Base-by-base conservation (phyloP, 352 stramenopile species). In the Blastocystis sp. region DNA sequence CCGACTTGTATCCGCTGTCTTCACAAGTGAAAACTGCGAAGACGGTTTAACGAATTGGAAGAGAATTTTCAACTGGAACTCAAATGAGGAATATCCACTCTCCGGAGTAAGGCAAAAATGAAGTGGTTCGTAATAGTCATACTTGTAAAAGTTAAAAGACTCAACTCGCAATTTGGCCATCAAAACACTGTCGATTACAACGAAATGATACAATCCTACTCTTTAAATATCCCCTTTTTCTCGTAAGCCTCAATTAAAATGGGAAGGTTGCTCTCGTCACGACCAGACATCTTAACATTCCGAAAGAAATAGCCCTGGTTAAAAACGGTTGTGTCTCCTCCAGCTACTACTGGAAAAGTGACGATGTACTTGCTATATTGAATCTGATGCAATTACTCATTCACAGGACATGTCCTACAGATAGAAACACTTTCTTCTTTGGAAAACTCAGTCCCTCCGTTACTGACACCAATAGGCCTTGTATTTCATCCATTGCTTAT, bases 271-370 rank as follows among this genome's bases (percentile, higher is more conserved):
- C n/a, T 53, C 26, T 85, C 73, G 26, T 85, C 53, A 26, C 68
- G 53, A 30, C 53, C 53, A 43, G 43, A n/a, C 26, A 66, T 34
- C 47, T 66, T 65, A 37, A 66, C 59, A 50, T 85, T 85, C 20
- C 50, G 73, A 26, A 85, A 85, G 53, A 85, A 85, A 45, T 85
- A 85, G 41, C 73, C 73, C 47, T 85, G 73, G 41, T 85, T 85
- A 20, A 85, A 85, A 68, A 45, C 20, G 7, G 53, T 43, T 7
- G 26, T 43, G 0, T 85, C 73, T 66, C 73, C 73, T 34, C 73
- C 73, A 65, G 43, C 9, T 24, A 85, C 73, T 39, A 62, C 20
- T 24, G 73, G 73, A 85, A 85, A 85, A 37, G n/a, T 37, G 0
- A 85, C 73, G 34, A 45, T 39, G 45, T 85, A 85, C 30, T 66